Conservation (phyloP, 805 yeast species). For the Candida ovalis region DNA sequence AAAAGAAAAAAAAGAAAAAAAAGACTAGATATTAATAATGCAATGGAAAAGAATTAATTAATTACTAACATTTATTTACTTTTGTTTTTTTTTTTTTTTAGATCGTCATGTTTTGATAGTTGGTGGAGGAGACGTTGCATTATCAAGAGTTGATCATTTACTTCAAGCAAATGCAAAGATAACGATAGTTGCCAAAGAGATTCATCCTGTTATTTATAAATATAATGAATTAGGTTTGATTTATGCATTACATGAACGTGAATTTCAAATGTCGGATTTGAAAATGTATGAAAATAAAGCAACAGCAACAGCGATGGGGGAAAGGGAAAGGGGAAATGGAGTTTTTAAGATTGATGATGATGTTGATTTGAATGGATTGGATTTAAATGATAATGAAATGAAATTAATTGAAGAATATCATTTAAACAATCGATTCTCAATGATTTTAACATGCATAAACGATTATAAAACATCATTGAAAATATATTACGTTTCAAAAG, state of each 20-base stretch:
- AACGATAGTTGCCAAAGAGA: constrained; percentile 53
- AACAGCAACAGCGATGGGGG: too few relatives aligned
- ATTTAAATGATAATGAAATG: constrained; percentile 26
- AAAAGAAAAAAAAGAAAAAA: not conserved
- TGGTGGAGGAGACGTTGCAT: constrained; percentile 79
- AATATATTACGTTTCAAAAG: constrained; percentile 50
- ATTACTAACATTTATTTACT: not conserved
- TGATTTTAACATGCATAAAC: constrained; percentile 73
- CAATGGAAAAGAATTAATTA: not conserved
- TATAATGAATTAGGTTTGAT: constrained; percentile 40
- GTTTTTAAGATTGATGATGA: not conserved
- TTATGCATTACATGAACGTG: constrained; percentile 37
- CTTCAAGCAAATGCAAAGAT: constrained; percentile 67
- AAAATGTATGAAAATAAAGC: constrained; percentile 45
- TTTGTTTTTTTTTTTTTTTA: constrained; percentile 4
- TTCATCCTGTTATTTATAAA: constrained; percentile 33
- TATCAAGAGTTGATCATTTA: constrained; percentile 63
- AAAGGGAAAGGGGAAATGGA: too few relatives aligned
- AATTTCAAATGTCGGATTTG: constrained; percentile 46
- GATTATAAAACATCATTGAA: constrained; percentile 56
- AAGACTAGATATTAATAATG: not conserved
- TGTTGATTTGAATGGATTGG: constrained; percentile 18
- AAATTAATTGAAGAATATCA: constrained; percentile 33
- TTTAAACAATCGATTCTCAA: constrained; percentile 44
- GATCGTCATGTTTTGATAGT: constrained; percentile 64